These are phyloP conservation scores for Populus simonii DNA, from an alignment of 345 rosid species.

Conservation along the genomic window DNA sequence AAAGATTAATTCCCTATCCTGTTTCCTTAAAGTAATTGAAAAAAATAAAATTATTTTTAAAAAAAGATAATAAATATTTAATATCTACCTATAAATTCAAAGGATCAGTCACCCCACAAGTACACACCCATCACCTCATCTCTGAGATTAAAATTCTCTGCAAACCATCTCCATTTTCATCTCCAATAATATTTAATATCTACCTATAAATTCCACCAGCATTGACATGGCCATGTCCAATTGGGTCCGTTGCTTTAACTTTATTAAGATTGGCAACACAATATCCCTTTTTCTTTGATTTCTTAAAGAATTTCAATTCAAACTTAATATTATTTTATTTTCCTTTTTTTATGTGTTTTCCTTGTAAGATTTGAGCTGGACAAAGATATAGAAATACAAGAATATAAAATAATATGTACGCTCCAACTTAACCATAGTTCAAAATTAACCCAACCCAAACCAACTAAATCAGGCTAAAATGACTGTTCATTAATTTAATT, in stretches of 20 bases:
- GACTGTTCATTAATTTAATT: background rate
- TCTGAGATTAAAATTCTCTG: conserved; percentile 11
- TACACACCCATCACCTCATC: conserved; percentile 12
- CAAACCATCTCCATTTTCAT: background rate
- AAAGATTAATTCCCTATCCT: no score
- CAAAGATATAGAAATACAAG: conserved; percentile 3
- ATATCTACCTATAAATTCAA: no score
- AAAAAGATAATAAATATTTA: background rate
- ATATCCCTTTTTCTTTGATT: background rate
- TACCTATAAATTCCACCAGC: conserved; percentile 14
- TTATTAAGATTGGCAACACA: background rate
- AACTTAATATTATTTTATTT: no score
- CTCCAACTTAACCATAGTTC: conserved; percentile 27
- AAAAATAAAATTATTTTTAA: background rate
- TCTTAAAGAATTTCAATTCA: background rate
- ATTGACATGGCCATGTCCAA: conserved; percentile 25
- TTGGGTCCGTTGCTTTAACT: conserved; percentile 2
- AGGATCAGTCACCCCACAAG: conserved; percentile 1
- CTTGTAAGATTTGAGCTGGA: conserved; percentile 40
- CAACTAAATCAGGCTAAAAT: background rate
- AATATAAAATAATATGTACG: conserved; percentile 29
- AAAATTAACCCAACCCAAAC: conserved; percentile 2
- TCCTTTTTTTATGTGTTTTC: background rate
- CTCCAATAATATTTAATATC: conserved; percentile 8
- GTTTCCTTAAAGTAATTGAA: no score